Conservation (phyloP, 495 filamentous ascomycete species). For the Bacidia rubella region DNA sequence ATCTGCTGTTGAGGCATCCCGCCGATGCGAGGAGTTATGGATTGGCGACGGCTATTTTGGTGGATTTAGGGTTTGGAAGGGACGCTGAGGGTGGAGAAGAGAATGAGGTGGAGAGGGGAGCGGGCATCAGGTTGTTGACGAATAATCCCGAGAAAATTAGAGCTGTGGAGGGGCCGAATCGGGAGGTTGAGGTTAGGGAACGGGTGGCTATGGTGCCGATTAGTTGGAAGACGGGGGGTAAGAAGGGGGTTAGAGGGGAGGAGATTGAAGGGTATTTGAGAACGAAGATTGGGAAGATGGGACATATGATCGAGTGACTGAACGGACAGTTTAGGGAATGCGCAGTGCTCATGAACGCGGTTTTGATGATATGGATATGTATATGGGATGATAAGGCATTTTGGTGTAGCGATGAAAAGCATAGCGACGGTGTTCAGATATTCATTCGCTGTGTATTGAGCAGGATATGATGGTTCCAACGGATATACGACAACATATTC, state of each 20-base stretch:
- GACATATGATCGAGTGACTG: slow-evolving; percentile 42
- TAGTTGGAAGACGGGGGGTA: slow-evolving; percentile 72
- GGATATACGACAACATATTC: too few species aligned
- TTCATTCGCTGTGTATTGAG: too few species aligned
- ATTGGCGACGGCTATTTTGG: slow-evolving; percentile 82
- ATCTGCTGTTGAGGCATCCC: slow-evolving; percentile 78
- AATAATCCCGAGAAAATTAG: slow-evolving; percentile 97
- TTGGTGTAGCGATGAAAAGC: neutral
- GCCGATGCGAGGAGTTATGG: slow-evolving; percentile 92
- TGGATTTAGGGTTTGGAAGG: slow-evolving; percentile 61
- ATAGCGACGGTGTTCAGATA: slow-evolving; percentile 18
- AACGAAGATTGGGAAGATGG: slow-evolving; percentile 77
- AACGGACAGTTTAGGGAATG: slow-evolving; percentile 2
- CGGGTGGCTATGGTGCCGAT: slow-evolving; percentile 92
- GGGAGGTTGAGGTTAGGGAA: slow-evolving; percentile 79
- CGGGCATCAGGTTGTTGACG: slow-evolving; percentile 72
- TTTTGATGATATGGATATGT: too few species aligned
- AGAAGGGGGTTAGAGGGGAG: slow-evolving; percentile 66
- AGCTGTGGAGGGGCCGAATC: slow-evolving; percentile 79
- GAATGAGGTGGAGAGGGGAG: too few species aligned
- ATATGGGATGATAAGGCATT: neutral
- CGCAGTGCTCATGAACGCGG: too few species aligned
- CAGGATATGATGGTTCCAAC: too few species aligned
- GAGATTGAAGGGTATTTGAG: slow-evolving; percentile 88
- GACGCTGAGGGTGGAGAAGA: slow-evolving; percentile 46